Percentiles rank a stretch among this genome's conserved stretches.
These are phyloP conservation scores for Periconia digitata DNA, from an alignment of 2,329 filamentous ascomycete genomes.

Conservation along the genomic window DNA sequence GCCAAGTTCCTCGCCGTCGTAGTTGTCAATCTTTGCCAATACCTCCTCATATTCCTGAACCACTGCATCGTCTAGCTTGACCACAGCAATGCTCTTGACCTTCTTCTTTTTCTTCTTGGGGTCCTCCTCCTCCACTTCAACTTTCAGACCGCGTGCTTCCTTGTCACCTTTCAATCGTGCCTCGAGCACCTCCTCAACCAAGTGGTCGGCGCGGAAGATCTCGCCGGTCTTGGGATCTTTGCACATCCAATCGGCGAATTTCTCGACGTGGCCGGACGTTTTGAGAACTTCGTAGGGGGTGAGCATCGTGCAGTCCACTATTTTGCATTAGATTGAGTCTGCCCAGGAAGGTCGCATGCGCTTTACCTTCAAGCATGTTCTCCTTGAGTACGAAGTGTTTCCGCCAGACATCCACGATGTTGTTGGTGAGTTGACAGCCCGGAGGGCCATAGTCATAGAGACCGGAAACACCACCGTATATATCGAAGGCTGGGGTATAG, in stretches of 20 bases:
- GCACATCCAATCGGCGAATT: constrained; percentile 99
- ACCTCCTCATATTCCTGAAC: constrained; percentile 89
- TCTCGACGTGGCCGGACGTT: constrained; percentile 91
- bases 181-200: constrained; percentile 93
- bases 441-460: constrained; percentile 94
- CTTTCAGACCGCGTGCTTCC: constrained; percentile 81
- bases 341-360: constrained; percentile 12
- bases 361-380: constrained; percentile 76
- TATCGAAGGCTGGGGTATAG: constrained; percentile 93
- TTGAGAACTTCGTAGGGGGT: constrained; percentile 94
- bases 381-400: constrained; percentile 93
- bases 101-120: constrained; percentile 90
- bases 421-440: constrained; percentile 81
- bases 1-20: constrained; percentile 81
- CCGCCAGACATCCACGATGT: constrained; percentile 85
- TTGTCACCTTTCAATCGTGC: constrained; percentile 85
- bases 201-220: constrained; percentile 92
- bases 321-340: constrained; percentile 15
- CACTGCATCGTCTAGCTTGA: constrained; percentile 84
- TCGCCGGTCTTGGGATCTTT: constrained; percentile 98
- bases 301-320: constrained; percentile 85
- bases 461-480: constrained; percentile 85
- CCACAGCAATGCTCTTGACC: constrained; percentile 60
- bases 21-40: constrained; percentile 94
- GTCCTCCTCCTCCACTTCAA: constrained; percentile 73